Evolutionary conservation across 257 asterid species (phyloP).

Genomic region (Schizonepeta tenuifolia): DNA sequence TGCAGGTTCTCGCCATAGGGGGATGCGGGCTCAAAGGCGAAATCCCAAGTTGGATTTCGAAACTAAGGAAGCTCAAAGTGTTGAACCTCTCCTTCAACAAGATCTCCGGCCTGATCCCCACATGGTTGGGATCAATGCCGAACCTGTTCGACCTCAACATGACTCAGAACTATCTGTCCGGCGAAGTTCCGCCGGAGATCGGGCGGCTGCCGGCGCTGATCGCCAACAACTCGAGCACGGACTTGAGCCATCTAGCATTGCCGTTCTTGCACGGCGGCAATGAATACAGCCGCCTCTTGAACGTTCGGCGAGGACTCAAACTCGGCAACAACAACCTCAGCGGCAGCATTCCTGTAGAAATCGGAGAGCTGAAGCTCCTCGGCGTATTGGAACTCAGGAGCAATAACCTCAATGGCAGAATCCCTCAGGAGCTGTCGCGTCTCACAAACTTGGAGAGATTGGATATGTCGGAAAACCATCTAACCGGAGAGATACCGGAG

Average conservation of each 20-base stretch:
- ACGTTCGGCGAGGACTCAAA: slow-evolving; percentile 51
- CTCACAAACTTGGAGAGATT: slow-evolving; percentile 47
- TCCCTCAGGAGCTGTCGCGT: slow-evolving; percentile 47
- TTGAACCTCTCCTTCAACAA: slow-evolving; percentile 51
- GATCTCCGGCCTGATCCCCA: slow-evolving; percentile 51
- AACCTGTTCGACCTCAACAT: slow-evolving; percentile 46
- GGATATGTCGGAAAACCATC: slow-evolving; percentile 48
- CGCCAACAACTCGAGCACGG: slow-evolving; percentile 42
- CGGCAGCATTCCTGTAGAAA: slow-evolving; percentile 54
- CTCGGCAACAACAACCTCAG: slow-evolving; percentile 48
- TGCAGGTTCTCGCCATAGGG: slow-evolving; percentile 50
- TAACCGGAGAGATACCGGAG: slow-evolving; percentile 52
- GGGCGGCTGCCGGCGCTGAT: slow-evolving; percentile 42
- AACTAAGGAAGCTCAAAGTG: slow-evolving; percentile 47
- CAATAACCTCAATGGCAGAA: slow-evolving; percentile 51
- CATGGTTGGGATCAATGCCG: slow-evolving; percentile 56
- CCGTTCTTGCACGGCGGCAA: slow-evolving; percentile 47
- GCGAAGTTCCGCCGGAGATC: slow-evolving; percentile 45
- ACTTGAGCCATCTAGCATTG: slow-evolving; percentile 46
- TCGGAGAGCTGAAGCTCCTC: slow-evolving; percentile 50
- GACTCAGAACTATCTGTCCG: slow-evolving; percentile 45
- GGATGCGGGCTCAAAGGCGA: slow-evolving; percentile 50
- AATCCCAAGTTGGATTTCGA: slow-evolving; percentile 47
- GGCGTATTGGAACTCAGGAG: slow-evolving; percentile 43
- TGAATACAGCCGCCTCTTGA: slow-evolving; percentile 51